phyloP scores from a whole-genome alignment of 2,329 filamentous ascomycete species.

The Neobulgaria alba region DNA sequence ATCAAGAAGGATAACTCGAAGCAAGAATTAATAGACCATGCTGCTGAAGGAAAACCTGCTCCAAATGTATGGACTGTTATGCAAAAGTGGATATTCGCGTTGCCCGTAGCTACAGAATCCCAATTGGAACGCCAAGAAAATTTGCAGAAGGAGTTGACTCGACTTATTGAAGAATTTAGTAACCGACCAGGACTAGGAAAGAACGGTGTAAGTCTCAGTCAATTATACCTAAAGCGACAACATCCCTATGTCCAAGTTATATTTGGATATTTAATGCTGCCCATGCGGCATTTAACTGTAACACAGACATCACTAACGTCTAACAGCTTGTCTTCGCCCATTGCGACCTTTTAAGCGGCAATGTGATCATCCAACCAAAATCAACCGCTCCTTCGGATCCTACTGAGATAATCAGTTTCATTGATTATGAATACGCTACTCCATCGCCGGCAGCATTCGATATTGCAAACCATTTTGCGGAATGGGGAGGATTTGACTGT shows the following conservation, averaged over 20 bases:
- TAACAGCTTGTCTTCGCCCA: constrained; percentile 79
- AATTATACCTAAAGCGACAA: too few species aligned
- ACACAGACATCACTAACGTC: constrained; percentile 13
- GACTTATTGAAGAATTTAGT: constrained; percentile 62
- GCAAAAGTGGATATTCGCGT: constrained; percentile 87
- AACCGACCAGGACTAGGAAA: constrained; percentile 68
- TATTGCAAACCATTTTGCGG: constrained; percentile 94
- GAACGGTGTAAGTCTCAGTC: constrained; percentile 58
- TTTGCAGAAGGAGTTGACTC: constrained; percentile 67
- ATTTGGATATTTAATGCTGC: too few species aligned
- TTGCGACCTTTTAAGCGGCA: constrained; percentile 92
- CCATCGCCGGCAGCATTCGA: constrained; percentile 94
- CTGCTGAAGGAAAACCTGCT: constrained; percentile 59
- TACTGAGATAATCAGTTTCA: constrained; percentile 64
- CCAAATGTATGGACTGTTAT: constrained; percentile 92
- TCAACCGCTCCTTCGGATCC: constrained; percentile 27
- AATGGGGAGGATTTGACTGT: constrained; percentile 97
- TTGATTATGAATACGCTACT: constrained; percentile 97
- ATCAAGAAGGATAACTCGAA: constrained; percentile 30
- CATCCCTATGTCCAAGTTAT: too few species aligned
- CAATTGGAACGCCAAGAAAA: constrained; percentile 58
- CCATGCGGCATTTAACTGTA: not conserved
- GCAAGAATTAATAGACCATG: constrained; percentile 38
- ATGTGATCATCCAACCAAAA: constrained; percentile 74
- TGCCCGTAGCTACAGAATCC: constrained; percentile 64